Evolutionary conservation across 208 protist species (phyloP).

Genomic region (Herpetomonas muscarum): DNA sequence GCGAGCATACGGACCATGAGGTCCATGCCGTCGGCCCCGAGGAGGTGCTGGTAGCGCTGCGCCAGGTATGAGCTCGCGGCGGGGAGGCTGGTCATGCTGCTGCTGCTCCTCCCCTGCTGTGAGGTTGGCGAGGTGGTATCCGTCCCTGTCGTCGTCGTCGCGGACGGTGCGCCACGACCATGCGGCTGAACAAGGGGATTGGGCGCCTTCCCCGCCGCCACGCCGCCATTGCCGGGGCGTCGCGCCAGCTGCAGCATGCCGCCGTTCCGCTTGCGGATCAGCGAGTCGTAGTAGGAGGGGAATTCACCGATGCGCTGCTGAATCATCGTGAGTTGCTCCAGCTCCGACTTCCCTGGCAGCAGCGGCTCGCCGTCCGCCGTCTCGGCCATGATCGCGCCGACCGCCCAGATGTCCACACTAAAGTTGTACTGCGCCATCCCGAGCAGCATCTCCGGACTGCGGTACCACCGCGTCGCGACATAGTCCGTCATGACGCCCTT

Average conservation of each 20-base stretch:
- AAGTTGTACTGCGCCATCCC: constrained; percentile 71
- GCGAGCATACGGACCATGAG: constrained; percentile 55
- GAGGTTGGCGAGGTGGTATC: neutral
- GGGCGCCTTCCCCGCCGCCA: no score
- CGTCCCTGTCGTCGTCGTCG: no score
- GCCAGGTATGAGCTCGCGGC: constrained; percentile 38
- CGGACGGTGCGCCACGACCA: no score
- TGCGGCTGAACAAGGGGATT: no score
- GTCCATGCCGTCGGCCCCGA: constrained; percentile 44
- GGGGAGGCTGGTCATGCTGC: constrained; percentile 2
- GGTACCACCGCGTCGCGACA: constrained; percentile 91
- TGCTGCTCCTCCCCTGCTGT: neutral
- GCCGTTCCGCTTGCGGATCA: constrained; percentile 40
- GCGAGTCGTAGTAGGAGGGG: constrained; percentile 29
- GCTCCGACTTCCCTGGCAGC: constrained; percentile 81
- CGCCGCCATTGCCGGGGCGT: neutral
- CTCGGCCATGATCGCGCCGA: constrained; percentile 91
- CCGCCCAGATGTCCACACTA: constrained; percentile 88
- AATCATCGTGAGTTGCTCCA: constrained; percentile 85
- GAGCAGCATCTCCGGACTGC: constrained; percentile 91
- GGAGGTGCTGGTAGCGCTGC: constrained; percentile 24
- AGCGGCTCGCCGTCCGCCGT: constrained; percentile 70
- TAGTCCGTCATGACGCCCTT: constrained; percentile 80
- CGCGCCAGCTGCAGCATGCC: constrained; percentile 18
- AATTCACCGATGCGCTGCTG: constrained; percentile 68